Conservation (phyloP, 805 yeast genomes). For the Naumovozyma castellii region DNA sequence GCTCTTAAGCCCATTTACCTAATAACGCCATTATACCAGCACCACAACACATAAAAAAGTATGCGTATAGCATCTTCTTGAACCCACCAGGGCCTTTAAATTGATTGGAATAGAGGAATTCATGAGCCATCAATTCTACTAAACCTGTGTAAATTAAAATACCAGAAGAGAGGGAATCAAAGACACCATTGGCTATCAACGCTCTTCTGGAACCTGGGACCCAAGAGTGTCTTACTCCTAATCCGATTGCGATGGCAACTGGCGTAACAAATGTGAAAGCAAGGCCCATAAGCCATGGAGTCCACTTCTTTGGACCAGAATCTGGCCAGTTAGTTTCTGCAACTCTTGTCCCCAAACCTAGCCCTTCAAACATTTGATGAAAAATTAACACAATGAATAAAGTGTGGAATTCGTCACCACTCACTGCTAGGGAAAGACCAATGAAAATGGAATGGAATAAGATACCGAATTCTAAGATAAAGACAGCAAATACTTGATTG, state of each 20-base stretch:
- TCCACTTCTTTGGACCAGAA: slow-evolving; percentile 23
- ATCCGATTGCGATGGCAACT: slow-evolving; percentile 60
- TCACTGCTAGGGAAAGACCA: slow-evolving; percentile 56
- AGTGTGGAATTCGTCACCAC: slow-evolving; percentile 55
- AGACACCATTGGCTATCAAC: slow-evolving; percentile 49
- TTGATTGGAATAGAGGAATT: slow-evolving; percentile 52
- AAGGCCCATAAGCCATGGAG: slow-evolving; percentile 38
- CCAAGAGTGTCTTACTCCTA: slow-evolving; percentile 56
- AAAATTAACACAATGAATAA: slow-evolving; percentile 57
- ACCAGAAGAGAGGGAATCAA: slow-evolving; percentile 66
- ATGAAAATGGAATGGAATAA: slow-evolving; percentile 68
- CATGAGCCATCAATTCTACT: slow-evolving; percentile 69
- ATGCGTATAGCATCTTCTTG: slow-evolving; percentile 36
- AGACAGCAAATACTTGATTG: slow-evolving; percentile 46
- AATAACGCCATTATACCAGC: slow-evolving; percentile 72
- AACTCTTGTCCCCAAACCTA: slow-evolving; percentile 66
- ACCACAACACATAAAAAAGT: slow-evolving; percentile 46
- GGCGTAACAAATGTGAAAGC: slow-evolving; percentile 59
- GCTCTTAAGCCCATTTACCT: slow-evolving; percentile 37
- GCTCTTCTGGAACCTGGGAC: slow-evolving; percentile 46
- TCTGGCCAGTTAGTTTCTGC: slow-evolving; percentile 50
- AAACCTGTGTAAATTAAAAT: slow-evolving; percentile 62
- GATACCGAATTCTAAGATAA: slow-evolving; percentile 63
- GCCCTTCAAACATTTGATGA: slow-evolving; percentile 74
- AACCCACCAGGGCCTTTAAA: slow-evolving; percentile 53